phyloP scores from a whole-genome alignment of 345 rosid species.

The Conringia planisiliqua region DNA sequence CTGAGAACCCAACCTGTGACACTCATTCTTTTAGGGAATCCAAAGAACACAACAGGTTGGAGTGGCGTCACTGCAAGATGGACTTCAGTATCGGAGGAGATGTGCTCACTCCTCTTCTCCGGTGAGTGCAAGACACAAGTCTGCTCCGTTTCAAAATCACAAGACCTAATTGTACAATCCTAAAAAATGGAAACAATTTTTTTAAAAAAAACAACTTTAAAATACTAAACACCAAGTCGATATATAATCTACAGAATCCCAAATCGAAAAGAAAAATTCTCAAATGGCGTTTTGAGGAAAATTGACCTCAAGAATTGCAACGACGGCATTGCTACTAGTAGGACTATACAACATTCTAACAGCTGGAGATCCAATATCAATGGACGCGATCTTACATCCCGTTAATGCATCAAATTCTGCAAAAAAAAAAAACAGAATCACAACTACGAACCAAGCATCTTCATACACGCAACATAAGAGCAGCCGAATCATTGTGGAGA shows the following conservation, averaged over 20 bases:
- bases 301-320: conserved; percentile 81
- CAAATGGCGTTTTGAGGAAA: too few species aligned
- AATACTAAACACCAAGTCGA: neutral
- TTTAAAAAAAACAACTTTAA: neutral
- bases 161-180: conserved; percentile 95
- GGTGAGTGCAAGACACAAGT: conserved; percentile 95
- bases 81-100: conserved; percentile 76
- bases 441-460: neutral
- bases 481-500: neutral
- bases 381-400: conserved; percentile 78
- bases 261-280: too few species aligned
- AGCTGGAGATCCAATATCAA: conserved; percentile 76
- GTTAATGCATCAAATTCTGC: conserved; percentile 92
- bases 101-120: conserved; percentile 74
- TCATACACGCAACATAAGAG: neutral
- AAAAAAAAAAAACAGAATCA: neutral
- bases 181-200: conserved; percentile 26
- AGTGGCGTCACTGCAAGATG: conserved; percentile 97
- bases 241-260: neutral
- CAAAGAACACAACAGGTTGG: conserved; percentile 93
- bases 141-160: conserved; percentile 92
- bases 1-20: conserved; percentile 61
- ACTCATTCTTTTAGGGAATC: conserved; percentile 89
- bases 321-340: conserved; percentile 68
- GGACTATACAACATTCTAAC: conserved; percentile 89